Base-by-base conservation (phyloP, 257 asterid genomes). In the Schizonepeta tenuifolia region DNA sequence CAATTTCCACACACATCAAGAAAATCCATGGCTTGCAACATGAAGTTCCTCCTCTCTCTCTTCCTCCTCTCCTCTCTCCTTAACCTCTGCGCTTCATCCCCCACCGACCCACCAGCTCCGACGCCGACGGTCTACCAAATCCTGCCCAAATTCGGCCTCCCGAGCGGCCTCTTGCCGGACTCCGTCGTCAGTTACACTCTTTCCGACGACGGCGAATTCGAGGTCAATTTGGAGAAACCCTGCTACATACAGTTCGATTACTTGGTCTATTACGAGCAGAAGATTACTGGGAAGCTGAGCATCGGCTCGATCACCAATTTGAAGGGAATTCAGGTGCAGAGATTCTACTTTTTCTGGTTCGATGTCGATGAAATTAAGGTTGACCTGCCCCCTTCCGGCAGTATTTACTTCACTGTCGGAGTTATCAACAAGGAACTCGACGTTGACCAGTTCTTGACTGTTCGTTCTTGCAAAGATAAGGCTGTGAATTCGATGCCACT, bases 241-340 rank as follows among this genome's bases (percentile, higher is more conserved):
- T 94, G 99, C 50, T 94, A 92, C 83, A 78, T 92, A 18, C 70
- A 90, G 77, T 92, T 94, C 77, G 96, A 88, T 58, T 94, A 92
- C 82, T n/a, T 69, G 75, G 92, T 94, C 44, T 93, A 91, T 70
- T 93, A 94, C 78, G 90, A 87, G 7, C 76, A 87, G 50, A 84
- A 77, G 80, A 92, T 94, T 28, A 80, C 92, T 11, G 99, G 99
- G 70, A 85, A 86, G 83, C 78, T 94, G 12, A 65, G 73, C 13
- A 28, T 90, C 20, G 99, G 99, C 7, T 88, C 97, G 0, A 92
- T 94, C 58, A 62, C 76, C 43, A 60, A 87, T 17, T 69, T 94
- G 62, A 75, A 94, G 74, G 99, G 98, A 41, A 90, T 92, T 72
- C 82, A 94, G 77, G 97, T 94, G 54, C 80, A 87, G 69, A 86